Percentiles rank a stretch among this genome's conserved stretches.
Conservation (phyloP, 495 filamentous ascomycete species). For the Friedmanniomyces simplex region DNA sequence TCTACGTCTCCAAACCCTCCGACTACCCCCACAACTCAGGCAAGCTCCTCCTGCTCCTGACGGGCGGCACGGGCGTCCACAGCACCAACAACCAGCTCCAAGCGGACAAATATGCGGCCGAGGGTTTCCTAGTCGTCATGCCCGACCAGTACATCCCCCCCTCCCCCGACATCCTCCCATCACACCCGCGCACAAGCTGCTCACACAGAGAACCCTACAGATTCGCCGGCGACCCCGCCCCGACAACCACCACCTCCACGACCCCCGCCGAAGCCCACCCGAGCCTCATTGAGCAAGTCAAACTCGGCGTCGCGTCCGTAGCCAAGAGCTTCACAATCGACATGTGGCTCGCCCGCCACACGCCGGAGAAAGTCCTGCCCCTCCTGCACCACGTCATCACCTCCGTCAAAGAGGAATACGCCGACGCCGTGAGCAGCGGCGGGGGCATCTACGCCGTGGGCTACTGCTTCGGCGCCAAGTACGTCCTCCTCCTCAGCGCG, state of each 20-base stretch:
- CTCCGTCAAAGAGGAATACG: constrained; percentile 58
- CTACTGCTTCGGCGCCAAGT: constrained; percentile 72
- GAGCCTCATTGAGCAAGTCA: constrained; percentile 60
- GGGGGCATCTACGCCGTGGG: constrained; percentile 66
- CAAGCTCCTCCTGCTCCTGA: constrained; percentile 63
- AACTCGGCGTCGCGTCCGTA: constrained; percentile 59
- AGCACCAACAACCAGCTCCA: constrained; percentile 73
- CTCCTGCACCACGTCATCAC: constrained; percentile 58
- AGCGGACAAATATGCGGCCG: constrained; percentile 63
- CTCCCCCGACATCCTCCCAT: too few species aligned
- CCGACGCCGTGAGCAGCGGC: constrained; percentile 61
- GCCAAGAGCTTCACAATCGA: constrained; percentile 67
- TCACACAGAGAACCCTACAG: constrained; percentile 13
- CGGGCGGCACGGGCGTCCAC: constrained; percentile 64
- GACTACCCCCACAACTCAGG: constrained; percentile 61
- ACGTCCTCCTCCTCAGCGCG: constrained; percentile 55
- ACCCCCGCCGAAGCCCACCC: constrained; percentile 38
- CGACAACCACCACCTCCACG: constrained; percentile 45
- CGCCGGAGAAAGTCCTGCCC: constrained; percentile 67
- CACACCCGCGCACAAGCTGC: neutral
- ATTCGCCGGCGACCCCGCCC: constrained; percentile 60
- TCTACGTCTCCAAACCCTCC: constrained; percentile 67
- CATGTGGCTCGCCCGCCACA: constrained; percentile 73
- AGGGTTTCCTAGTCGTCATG: constrained; percentile 74
- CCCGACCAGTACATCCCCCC: constrained; percentile 49